A percentile compares a stretch with the other conserved stretches of the same genome.
These are phyloP conservation scores for Pogostemon cablin DNA, from an alignment of 257 asterid species.

Conservation along the genomic window DNA sequence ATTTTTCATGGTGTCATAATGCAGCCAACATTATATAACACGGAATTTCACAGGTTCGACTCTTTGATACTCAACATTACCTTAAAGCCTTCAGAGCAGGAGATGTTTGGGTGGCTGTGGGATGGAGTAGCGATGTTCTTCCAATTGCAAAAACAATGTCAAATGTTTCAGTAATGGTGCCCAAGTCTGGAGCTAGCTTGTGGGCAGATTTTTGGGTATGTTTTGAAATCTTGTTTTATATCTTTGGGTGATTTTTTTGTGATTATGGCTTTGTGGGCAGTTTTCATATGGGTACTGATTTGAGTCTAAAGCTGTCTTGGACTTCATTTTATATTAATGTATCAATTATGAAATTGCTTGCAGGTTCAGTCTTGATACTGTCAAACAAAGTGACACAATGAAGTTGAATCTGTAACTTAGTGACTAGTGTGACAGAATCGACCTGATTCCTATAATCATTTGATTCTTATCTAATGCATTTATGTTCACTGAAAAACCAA, in stretches of 20 bases:
- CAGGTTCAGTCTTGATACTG: not conserved
- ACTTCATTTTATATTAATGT: not conserved
- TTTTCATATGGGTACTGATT: not conserved
- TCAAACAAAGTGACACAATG: not conserved
- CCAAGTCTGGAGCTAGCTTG: conserved; percentile 89
- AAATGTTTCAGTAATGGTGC: conserved; percentile 80
- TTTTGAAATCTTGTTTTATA: conserved; percentile 16
- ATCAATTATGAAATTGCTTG: not conserved
- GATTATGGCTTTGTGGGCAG: no score
- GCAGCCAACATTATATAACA: conserved; percentile 12
- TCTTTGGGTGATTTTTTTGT: not conserved
- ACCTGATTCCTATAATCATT: no score
- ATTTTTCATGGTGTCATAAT: conserved; percentile 5
- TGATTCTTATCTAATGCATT: no score
- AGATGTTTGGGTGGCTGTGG: conserved; percentile 96
- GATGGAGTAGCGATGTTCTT: conserved; percentile 93
- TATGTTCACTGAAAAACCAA: no score
- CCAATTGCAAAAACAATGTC: conserved; percentile 90
- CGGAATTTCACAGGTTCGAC: conserved; percentile 64
- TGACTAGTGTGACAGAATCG: no score
- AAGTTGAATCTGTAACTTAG: no score
- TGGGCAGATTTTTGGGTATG: conserved; percentile 99
- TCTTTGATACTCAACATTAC: conserved; percentile 79
- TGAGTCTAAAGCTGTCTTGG: conserved; percentile 6
- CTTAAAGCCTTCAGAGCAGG: conserved; percentile 86